These are phyloP conservation scores for Vitis hybrid DNA, from an alignment of 177 flowering plant species.

Conservation along the genomic window DNA sequence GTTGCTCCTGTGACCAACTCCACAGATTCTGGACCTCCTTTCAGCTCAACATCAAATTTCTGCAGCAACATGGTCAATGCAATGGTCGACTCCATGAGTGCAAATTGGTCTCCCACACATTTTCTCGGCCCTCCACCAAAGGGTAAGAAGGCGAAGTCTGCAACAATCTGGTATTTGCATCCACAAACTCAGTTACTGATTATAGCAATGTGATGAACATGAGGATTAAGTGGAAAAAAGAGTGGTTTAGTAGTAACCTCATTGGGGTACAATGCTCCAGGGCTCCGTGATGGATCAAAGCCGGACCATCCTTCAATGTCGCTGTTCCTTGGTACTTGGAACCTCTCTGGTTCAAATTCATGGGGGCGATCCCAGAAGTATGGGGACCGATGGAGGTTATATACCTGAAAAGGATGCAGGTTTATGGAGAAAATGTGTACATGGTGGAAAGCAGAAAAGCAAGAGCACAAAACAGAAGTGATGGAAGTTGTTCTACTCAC, in stretches of 20 bases:
- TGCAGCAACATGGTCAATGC: conserved; percentile 81
- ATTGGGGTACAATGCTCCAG: conserved; percentile 92
- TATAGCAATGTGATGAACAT: too few relatives aligned
- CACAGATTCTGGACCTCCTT: conserved; percentile 75
- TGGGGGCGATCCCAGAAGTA: conserved; percentile 83
- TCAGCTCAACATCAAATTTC: conserved; percentile 80
- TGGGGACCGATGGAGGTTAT: conserved; percentile 95
- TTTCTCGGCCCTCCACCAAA: conserved; percentile 98
- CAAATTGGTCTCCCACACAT: conserved; percentile 98
- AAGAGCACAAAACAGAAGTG: background rate
- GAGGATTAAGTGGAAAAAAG: background rate
- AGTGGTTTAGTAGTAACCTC: conserved; percentile 48
- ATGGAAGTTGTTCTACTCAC: conserved; percentile 42
- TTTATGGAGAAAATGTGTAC: background rate
- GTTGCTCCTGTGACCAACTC: conserved; percentile 96
- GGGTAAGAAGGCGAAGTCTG: conserved; percentile 93
- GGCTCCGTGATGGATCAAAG: conserved; percentile 87
- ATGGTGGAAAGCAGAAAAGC: background rate
- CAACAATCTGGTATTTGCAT: conserved; percentile 51
- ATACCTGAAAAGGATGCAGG: conserved; percentile 50
- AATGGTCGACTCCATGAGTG: conserved; percentile 89
- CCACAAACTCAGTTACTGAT: background rate
- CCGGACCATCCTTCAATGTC: conserved; percentile 89
- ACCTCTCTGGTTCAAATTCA: conserved; percentile 94
- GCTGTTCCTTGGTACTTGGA: conserved; percentile 40